Base-by-base conservation (phyloP, 495 filamentous ascomycete genomes). In the Podospora didyma region DNA sequence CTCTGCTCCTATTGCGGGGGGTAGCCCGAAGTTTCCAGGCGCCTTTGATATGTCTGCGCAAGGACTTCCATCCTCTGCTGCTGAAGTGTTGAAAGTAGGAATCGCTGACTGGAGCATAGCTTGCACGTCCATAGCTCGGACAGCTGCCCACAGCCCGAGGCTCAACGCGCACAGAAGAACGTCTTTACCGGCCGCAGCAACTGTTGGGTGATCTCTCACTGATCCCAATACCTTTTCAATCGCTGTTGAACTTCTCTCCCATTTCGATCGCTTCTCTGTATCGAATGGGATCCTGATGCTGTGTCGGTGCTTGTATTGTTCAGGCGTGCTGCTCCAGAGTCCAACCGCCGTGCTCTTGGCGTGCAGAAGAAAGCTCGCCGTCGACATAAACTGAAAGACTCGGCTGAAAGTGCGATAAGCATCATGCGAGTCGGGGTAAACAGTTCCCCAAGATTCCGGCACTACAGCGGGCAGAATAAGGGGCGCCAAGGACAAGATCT, bases 111-210 rank as follows among this genome's bases (percentile, higher is more conserved):
- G 47, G 0, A 74, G 59, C 57, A 83, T 77, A 49, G 72, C 66
- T 26, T 65, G 54, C 0, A 71, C 62, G 58, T 81, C 73, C 7
- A 75, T 64, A 11, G 75, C 72, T 12, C 80, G 68, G 6, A 78
- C 68, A n/a, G 76, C 78, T 9, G 75, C 71, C 82, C 82, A 85
- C 0, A 77, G 46, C 4, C 79, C 75, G 2, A 85, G 65, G 59
- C 79, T 80, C 3, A 82, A 49, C 6, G 69, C 66, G 42, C 67
- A 77, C n/a, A 83, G 66, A 1, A 83, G 58, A 0, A 79, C 78
- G 62, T 83, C 82, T 57, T 72, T 73, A 0, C 76, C 78, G 5
- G 74, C 74, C 10, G 69, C 73, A 42, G 70, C 65, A 17, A 83
- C 73, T 1, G 65, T 75, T 1, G 82, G 82, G 57, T 85, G 79